Evolutionary conservation across 2,329 filamentous ascomycete species (phyloP), one percentile per base, ranked within the genome.

Genomic region (Chaetomiaceae sp.): DNA sequence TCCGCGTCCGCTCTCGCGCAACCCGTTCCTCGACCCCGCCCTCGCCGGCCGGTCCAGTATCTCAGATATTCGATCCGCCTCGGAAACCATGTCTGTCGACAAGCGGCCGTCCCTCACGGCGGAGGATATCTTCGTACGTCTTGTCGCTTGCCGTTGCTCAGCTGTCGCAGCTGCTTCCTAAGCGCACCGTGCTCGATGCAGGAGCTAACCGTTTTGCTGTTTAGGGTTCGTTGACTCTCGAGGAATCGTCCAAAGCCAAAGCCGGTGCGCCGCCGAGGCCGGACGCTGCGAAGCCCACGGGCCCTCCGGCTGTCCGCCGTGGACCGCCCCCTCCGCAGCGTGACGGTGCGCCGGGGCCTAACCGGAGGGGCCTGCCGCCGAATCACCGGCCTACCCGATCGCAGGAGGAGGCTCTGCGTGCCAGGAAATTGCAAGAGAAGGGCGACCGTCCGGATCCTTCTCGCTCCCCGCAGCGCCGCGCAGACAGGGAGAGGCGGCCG

Each of bases 81-180:
- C 71, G 17, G 69, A 72, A 50, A 69, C 66, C 49, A 78, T 79
- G 75, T 66, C 76, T 39, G 58, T 68, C 48, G 69, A 71, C 41
- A 70, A 72, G 42, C 67, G 68, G 48, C 68, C 58, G 52, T 78
- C 69, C 60, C 68, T 73, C 50, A 74, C 79, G 47, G 78, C 82
- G 39, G 81, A 84, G 55, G 83, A 88, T 52, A 75, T 89, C 50
- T 89, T 89, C 71, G 86, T 89, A 83, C 64, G 86, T 85, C 48
- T 38, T 49, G 39, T 22, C 30, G 10, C n/a, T 26, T n/a, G 5
- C 7, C 7, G 29, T n/a, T 9, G 15, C 52, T 46, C 15, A 18
- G 24, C 6, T 14, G 15, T n/a, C 9, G 7, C 14, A 10, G 32
- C 20, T 4, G 42, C 48, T 29, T 41, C 30, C 41, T 41, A 44